These are phyloP conservation scores for Scytalidium sp. DNA, from an alignment of 2,329 filamentous ascomycete genomes.

Conservation along the genomic window DNA sequence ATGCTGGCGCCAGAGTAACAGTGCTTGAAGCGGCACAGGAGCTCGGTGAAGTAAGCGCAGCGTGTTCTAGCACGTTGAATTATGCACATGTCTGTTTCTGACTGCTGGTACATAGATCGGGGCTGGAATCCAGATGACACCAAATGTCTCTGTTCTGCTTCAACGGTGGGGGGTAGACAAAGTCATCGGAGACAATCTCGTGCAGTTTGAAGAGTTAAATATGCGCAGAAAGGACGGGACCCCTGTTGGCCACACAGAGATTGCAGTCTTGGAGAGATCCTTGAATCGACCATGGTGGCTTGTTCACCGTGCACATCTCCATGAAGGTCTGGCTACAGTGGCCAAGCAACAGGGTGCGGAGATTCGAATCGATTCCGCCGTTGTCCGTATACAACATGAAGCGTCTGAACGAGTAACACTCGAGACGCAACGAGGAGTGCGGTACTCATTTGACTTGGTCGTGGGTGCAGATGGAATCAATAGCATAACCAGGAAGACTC, in stretches of 20 bases:
- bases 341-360: conserved; percentile 32
- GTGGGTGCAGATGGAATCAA: conserved; percentile 37
- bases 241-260: conserved; percentile 12
- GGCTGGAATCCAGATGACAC: conserved; percentile 17
- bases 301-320: conserved; percentile 43
- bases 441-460: conserved; percentile 32
- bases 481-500: conserved; percentile 32
- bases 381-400: conserved; percentile 28
- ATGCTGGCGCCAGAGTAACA: conserved; percentile 22
- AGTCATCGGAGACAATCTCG: conserved; percentile 8
- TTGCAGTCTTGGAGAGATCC: conserved; percentile 1
- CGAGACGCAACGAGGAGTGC: conserved; percentile 23
- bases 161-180: conserved; percentile 12
- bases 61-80: no score
- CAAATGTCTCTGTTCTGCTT: conserved; percentile 13
- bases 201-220: conserved; percentile 15
- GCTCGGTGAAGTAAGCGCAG: conserved; percentile 24
- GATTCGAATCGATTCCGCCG: conserved; percentile 35
- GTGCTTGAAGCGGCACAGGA: conserved; percentile 19
- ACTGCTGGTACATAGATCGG: conserved; percentile 29
- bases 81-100: neutral
- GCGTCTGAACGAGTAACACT: conserved; percentile 23
- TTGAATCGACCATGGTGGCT: conserved; percentile 35
- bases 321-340: conserved; percentile 36
- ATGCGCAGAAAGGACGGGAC: conserved; percentile 11